Conservation (phyloP, 1,284 basidiomycete species). For the Pascua guehoae region DNA sequence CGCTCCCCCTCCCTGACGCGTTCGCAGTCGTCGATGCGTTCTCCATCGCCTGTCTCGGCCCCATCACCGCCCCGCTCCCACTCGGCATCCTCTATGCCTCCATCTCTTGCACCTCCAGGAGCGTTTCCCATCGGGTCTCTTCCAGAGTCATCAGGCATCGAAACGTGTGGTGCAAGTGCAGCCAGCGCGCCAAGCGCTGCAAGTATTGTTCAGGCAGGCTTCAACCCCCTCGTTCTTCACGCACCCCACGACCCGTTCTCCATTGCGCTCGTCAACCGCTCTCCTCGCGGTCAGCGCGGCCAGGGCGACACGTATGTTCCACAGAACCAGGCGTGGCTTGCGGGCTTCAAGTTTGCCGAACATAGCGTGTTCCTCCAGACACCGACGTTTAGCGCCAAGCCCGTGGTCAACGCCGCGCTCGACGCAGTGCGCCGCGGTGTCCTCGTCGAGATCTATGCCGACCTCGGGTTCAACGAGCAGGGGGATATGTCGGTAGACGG, state of each 20-base stretch:
- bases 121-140: no score
- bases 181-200: not conserved
- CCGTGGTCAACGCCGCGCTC: constrained; percentile 60
- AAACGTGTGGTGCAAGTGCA: not conserved
- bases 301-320: constrained; percentile 46
- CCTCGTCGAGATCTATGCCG: constrained; percentile 60
- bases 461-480: constrained; percentile 61
- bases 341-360: constrained; percentile 61
- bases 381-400: constrained; percentile 66
- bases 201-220: constrained; percentile 15
- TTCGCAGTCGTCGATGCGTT: no score
- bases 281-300: constrained; percentile 52
- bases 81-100: no score
- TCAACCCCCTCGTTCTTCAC: constrained; percentile 56
- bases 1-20: no score
- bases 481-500: constrained; percentile 55
- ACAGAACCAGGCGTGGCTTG: constrained; percentile 68
- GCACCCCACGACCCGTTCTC: constrained; percentile 59
- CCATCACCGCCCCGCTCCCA: no score
- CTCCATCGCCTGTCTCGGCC: no score
- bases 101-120: no score
- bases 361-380: constrained; percentile 68
- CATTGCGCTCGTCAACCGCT: constrained; percentile 2
- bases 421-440: constrained; percentile 62
- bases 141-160: not conserved